Conservation (phyloP, 1,284 basidiomycete genomes). For the Trichosporon sp. region DNA sequence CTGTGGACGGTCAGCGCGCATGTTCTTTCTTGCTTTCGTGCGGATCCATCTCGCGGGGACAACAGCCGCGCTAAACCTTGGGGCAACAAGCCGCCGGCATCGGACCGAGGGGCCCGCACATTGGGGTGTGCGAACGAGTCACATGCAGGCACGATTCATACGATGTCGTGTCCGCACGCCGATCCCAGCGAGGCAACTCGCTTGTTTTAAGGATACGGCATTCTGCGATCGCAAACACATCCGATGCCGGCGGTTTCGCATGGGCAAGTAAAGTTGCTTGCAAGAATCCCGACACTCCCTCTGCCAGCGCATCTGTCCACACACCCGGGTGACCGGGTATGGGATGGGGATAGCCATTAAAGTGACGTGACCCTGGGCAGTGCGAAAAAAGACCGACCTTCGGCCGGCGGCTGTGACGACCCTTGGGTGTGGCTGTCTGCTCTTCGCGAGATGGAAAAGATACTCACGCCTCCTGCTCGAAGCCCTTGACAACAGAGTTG, state of each 20-base stretch:
- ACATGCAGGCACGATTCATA: constrained; percentile 12
- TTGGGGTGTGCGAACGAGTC: constrained; percentile 6
- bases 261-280: neutral
- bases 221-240: neutral
- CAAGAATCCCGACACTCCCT: neutral
- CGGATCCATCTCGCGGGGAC: neutral
- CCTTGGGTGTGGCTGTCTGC: neutral
- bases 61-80: neutral
- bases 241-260: neutral
- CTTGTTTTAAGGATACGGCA: neutral
- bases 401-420: constrained; percentile 13
- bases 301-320: neutral
- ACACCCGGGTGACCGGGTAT: constrained; percentile 15
- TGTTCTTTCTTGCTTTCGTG: neutral
- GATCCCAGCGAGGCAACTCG: neutral
- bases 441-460: neutral
- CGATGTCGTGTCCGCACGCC: neutral
- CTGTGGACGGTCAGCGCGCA: constrained; percentile 64
- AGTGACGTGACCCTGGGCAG: constrained; percentile 15
- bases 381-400: constrained; percentile 19
- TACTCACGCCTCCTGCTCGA: constrained; percentile 57
- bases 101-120: constrained; percentile 3
- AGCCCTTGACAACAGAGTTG: constrained; percentile 65
- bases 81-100: constrained; percentile 14
- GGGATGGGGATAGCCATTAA: neutral